Base-by-base conservation (phyloP, 2,329 filamentous ascomycete species). In the Aspergillus sp. region DNA sequence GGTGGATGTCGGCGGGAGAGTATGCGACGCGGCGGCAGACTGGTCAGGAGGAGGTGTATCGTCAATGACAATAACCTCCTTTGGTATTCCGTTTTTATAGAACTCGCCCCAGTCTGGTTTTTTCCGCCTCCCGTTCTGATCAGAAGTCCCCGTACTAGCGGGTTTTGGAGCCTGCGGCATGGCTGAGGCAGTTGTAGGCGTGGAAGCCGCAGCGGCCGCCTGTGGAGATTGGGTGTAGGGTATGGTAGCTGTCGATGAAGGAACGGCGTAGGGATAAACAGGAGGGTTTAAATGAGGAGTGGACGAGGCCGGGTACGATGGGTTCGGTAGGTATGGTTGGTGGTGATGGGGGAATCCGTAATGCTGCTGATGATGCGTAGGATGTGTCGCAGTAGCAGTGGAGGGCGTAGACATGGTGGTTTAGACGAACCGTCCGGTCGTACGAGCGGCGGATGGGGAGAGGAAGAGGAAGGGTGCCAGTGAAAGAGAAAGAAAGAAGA, bases 11-110 rank as follows among this genome's bases (percentile, higher is more conserved):
- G 63, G 60, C 55, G 59, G 60, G 37, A 63, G 60, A 58, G 60
- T 61, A 42, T 62, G 61, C 24, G 70, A 54, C 34, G 61, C 56
- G 47, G 58, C 60, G 46, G 69, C 66, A 50, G 67, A 56, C 15
- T 66, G 59, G 41, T 75, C 71, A 33, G 80, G 81, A 11, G 77
- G 75, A 51, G 89, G 89, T 4, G 85, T 86, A 72, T 93, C 88
- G 61, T 77, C 75, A 41, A 95, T 95, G 67, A 93, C 86, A 69
- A 95, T 93, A 70, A 95, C 86, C 77, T 95, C 90, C 71, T 91
- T 89, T 22, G 90, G 90, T 24, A 92, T 78, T 4, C 90, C 90
- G 73, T 93, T 93, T 71, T 88, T 89, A 74, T 93, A 93, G 70
- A 93, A 95, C 63, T 83, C 85, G 57, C 84, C 81, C 90, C 90